A percentile compares a stretch with the other conserved stretches of the same genome.
These are phyloP conservation scores for Hypseocharis bilobata DNA, from an alignment of 441 rosid species.

Conservation along the genomic window DNA sequence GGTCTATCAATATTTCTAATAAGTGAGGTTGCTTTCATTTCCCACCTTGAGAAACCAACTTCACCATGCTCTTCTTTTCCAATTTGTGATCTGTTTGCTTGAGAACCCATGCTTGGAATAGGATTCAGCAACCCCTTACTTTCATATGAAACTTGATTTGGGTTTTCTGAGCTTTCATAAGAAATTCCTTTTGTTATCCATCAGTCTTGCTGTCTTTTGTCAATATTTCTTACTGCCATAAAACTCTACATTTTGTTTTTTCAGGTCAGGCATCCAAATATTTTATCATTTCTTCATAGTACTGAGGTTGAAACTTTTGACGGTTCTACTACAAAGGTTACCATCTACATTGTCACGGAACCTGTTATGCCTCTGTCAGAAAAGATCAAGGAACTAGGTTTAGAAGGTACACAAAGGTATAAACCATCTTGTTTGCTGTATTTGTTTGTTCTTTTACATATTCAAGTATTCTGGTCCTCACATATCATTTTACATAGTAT, in stretches of 20 bases:
- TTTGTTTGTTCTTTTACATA: slow-evolving; percentile 1
- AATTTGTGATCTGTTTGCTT: not conserved
- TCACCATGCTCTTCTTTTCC: not conserved
- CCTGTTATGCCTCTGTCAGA: slow-evolving; percentile 88
- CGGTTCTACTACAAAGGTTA: slow-evolving; percentile 55
- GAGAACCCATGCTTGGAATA: not conserved
- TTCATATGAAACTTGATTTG: not conserved
- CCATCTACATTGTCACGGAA: slow-evolving; percentile 88
- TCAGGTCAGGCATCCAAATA: slow-evolving; percentile 96
- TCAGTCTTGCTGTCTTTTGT: not conserved
- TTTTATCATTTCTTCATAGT: slow-evolving; percentile 84
- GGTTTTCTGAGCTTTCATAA: not conserved
- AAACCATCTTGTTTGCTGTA: slow-evolving; percentile 9
- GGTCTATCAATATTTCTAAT: not conserved
- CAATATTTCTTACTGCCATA: not conserved
- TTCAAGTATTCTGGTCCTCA: not conserved
- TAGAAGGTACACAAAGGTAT: slow-evolving; percentile 86
- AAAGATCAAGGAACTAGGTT: slow-evolving; percentile 84
- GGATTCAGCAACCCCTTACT: not conserved
- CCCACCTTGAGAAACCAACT: not conserved
- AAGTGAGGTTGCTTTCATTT: not conserved
- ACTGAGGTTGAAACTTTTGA: slow-evolving; percentile 78
- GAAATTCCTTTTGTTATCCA: not conserved
- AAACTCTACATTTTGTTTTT: slow-evolving; percentile 18
- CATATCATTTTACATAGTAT: not conserved